Conservation (phyloP, 2,329 filamentous ascomycete genomes). For the Pleomassaria siparia region DNA sequence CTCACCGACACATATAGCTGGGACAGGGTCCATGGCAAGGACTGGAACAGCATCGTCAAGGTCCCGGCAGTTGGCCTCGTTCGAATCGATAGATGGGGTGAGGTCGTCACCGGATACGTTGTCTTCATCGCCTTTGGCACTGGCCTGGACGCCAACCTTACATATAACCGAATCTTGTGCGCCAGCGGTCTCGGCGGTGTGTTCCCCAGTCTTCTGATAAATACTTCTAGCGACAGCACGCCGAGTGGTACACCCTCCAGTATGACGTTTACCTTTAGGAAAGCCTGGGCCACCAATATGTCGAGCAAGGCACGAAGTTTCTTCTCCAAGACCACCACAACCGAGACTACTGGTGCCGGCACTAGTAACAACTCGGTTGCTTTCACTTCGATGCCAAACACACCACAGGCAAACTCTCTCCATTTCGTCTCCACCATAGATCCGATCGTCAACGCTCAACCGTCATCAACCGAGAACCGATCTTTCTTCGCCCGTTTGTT, state of each 20-base stretch:
- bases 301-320: conserved; percentile 29
- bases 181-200: conserved; percentile 29
- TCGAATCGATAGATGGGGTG: conserved; percentile 60
- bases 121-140: conserved; percentile 67
- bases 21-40: conserved; percentile 52
- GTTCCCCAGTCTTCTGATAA: conserved; percentile 32
- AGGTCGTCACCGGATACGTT: conserved; percentile 55
- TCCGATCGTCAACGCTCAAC: neutral
- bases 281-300: conserved; percentile 18
- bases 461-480: neutral
- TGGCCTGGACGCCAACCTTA: conserved; percentile 57
- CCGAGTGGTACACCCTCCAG: conserved; percentile 19
- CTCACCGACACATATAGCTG: conserved; percentile 54
- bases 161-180: conserved; percentile 30
- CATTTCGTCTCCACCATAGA: conserved; percentile 14
- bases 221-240: too few relatives aligned
- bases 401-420: neutral
- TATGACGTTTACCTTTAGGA: conserved; percentile 14
- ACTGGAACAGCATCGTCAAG: conserved; percentile 54
- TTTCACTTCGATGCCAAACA: conserved; percentile 1
- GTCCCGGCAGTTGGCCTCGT: conserved; percentile 49
- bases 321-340: conserved; percentile 23
- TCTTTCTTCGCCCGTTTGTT: conserved; percentile 27
- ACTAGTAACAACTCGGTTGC: conserved; percentile 16
- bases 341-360: conserved; percentile 9